Evolutionary conservation across 176 grass and related monocot species (phyloP), one percentile per base, ranked within the genome.

Genomic region (Carex scoparia): DNA sequence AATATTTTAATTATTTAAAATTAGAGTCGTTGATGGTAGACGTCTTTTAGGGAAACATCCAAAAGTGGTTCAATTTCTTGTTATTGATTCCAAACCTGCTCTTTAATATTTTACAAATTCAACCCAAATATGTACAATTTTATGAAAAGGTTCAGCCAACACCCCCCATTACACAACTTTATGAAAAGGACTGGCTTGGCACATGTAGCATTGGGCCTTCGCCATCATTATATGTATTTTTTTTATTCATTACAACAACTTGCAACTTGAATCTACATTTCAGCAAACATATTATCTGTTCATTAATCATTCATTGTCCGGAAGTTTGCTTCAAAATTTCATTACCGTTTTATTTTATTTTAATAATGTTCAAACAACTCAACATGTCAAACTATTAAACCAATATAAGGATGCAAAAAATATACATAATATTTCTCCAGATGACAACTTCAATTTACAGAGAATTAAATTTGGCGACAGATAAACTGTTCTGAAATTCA

Each of bases 221-320:
- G 46, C 2, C 46, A 76, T 54, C 72, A 76, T 76, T 2, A 30
- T 10, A 13, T 30, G 1, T 53, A 7, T 53, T 76, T 30, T 54
- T 1, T 23, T 30, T 75, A 54, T 51, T 53, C 4, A 13, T 30
- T 31, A 70, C 3, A 18, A 40, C 6, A 72, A 48, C 16, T 23
- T 19, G n/a, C 69, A 72, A 42, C 38, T 71, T 44, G 42, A n/a
- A 54, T 15, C 40, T 76, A 11, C 72, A 76, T 76, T 32, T 33
- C 49, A 33, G 27, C 48, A 78, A 78, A 78, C 28, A 76, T 75
- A 75, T 78, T 78, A 57, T 30, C 28, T 78, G 28, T 78, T 78
- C 49, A 55, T 78, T 78, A 57, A 78, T 78, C 28, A 78, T 78
- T 78, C 28, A 78, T 57, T 18, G 51, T 77, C 55, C 48, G 23